Evolutionary conservation across 805 yeast species (phyloP), one percentile per base, ranked within the genome.

Genomic region (Maudiozyma barnettii): DNA sequence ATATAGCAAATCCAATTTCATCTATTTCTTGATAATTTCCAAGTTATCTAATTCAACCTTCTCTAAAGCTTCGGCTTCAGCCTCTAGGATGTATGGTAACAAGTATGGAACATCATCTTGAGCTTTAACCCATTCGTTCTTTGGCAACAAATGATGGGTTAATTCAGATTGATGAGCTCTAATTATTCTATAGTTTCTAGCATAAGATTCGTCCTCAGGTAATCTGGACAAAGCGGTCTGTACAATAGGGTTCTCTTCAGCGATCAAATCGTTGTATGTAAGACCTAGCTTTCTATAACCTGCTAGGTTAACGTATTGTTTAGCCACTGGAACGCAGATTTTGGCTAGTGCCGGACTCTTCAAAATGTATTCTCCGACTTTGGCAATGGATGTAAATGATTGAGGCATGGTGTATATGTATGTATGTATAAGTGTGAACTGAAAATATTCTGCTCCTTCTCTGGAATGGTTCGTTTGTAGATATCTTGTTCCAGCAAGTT

Each of bases 231-330:
- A 72, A 47, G 97, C 98, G 64, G 80, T 87, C 74, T 88, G 91
- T 72, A 84, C 77, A 47, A 79, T 72, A 60, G 90, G 90, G 66
- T 74, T 83, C 74, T 93, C 99, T 72, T 93, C 99, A 55, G 76
- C 70, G 54, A 91, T 67, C 62, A 91, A 71, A 69, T 93, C 99
- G 66, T 91, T 93, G 63, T 84, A 81, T 71, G 84, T 87, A 61
- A 93, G 78, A 47, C 99, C 99, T 73, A 93, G 70, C 69, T 89
- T 79, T 76, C 98, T 85, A 85, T 93, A 93, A 50, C 98, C 98
- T 48, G 95, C 76, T 55, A 77, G 75, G 56, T 81, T 73, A 57
- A 77, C 72, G 71, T 83, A 90, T 57, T 78, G 72, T 63, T 81
- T 78, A 42, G 97, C 84, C 37, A 82, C 75, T 54, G 99, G 98